Evolutionary conservation across 306 rosid genomes (phyloP).

Genomic region (Luffa aegyptiaca): DNA sequence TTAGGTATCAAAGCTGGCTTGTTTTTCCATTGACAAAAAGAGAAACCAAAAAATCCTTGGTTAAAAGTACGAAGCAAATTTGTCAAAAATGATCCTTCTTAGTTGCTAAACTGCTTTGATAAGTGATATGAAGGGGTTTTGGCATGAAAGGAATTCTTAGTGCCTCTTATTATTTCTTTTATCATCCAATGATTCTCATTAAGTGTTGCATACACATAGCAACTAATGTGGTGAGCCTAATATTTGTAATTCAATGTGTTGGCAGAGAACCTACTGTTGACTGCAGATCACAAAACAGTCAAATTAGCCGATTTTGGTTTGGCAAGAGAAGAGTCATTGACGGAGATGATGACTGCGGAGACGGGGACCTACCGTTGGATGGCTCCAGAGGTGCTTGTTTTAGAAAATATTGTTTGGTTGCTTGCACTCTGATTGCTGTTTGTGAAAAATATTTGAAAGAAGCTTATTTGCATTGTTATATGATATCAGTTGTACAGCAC

Average conservation of each 20-base stretch:
- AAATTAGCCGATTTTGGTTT: slow-evolving; percentile 94
- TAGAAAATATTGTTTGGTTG: slow-evolving; percentile 9
- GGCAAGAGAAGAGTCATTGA: slow-evolving; percentile 88
- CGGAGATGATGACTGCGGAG: slow-evolving; percentile 98
- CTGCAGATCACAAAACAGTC: slow-evolving; percentile 67
- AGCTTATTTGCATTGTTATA: slow-evolving; percentile 13
- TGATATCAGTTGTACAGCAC: slow-evolving; percentile 78
- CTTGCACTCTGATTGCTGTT: not conserved
- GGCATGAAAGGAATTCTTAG: not conserved
- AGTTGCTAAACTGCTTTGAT: not conserved
- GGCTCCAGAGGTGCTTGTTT: slow-evolving; percentile 78
- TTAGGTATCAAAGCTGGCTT: not conserved
- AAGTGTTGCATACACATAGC: not conserved
- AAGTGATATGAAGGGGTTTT: not conserved
- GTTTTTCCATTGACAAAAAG: not conserved
- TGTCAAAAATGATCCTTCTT: not conserved
- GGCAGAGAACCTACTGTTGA: slow-evolving; percentile 82
- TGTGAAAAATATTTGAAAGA: not conserved
- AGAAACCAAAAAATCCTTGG: not conserved
- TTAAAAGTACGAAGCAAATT: not conserved
- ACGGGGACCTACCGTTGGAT: slow-evolving; percentile 97
- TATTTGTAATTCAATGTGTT: not conserved
- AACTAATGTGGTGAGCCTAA: not conserved
- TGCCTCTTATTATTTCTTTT: not conserved
- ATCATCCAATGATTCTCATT: not conserved